A percentile compares a stretch with the other conserved stretches of the same genome.
These are phyloP conservation scores for Nannochloropsis salina DNA, from an alignment of 108 stramenopile genomes.

Conservation along the genomic window DNA sequence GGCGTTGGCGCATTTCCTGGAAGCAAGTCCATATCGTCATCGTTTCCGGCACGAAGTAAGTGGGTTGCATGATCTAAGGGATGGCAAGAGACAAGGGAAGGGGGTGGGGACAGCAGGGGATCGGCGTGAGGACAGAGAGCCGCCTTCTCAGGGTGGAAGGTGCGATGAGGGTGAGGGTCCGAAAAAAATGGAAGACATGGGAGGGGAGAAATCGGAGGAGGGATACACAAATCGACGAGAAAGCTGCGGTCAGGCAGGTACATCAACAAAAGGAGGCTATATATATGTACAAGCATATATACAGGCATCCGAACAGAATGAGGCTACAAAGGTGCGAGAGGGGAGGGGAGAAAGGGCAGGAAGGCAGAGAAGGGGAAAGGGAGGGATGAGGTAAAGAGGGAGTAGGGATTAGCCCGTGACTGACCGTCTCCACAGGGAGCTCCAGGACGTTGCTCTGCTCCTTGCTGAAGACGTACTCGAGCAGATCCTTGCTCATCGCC, in stretches of 20 bases:
- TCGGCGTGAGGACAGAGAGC: no score
- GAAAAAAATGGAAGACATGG: not conserved
- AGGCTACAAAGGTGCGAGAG: no score
- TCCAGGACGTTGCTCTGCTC: not conserved
- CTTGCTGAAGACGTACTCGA: constrained; percentile 71
- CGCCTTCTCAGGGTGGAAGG: no score
- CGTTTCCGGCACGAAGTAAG: constrained; percentile 95
- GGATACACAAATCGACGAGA: not conserved
- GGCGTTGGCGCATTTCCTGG: constrained; percentile 87
- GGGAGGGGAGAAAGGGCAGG: not conserved
- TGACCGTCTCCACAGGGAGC: not conserved
- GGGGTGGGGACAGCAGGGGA: not conserved
- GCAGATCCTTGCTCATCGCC: constrained; percentile 81
- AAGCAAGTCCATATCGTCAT: constrained; percentile 90
- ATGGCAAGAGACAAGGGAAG: constrained; percentile 27
- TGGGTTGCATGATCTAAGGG: constrained; percentile 66
- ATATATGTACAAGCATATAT: no score
- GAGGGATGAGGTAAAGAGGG: not conserved
- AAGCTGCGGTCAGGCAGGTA: no score
- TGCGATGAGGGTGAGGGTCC: not conserved
- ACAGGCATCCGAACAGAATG: no score
- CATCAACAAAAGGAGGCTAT: no score
- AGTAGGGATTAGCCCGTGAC: not conserved
- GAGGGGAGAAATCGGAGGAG: not conserved
- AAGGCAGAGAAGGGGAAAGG: not conserved